A percentile compares a stretch with the other conserved stretches of the same genome.
These are phyloP conservation scores for Saturnispora ahearnii DNA, from an alignment of 805 yeast genomes.

Conservation along the genomic window DNA sequence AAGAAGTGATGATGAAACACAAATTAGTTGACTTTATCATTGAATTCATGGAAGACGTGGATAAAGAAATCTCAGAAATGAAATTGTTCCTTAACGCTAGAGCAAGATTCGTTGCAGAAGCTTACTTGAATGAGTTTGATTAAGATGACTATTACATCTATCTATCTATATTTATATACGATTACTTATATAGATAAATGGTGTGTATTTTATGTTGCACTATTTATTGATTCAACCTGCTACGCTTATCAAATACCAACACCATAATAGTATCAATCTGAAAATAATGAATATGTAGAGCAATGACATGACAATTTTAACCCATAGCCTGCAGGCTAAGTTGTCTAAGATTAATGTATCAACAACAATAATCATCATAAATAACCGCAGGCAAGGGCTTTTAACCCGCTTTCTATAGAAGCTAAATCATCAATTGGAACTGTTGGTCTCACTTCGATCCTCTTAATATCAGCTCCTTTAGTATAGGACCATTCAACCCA, in stretches of 20 bases:
- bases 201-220: neutral
- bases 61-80: constrained; percentile 97
- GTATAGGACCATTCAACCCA: constrained; percentile 52
- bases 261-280: constrained; percentile 5
- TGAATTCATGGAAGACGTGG: constrained; percentile 98
- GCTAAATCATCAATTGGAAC: neutral
- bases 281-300: constrained; percentile 14
- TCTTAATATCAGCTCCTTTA: neutral
- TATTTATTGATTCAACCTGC: neutral
- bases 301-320: constrained; percentile 7
- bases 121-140: constrained; percentile 84
- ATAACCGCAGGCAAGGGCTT: constrained; percentile 29
- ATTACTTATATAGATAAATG: neutral
- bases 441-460: neutral
- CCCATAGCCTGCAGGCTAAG: constrained; percentile 24
- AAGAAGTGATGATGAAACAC: constrained; percentile 90
- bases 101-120: constrained; percentile 96
- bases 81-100: constrained; percentile 93
- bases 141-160: constrained; percentile 20
- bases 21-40: constrained; percentile 94
- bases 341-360: neutral
- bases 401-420: constrained; percentile 18
- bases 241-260: constrained; percentile 1
- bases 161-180: neutral
- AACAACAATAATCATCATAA: constrained; percentile 9